phyloP scores from a whole-genome alignment of 805 yeast genomes.

The Ogataea wickerhamii region DNA sequence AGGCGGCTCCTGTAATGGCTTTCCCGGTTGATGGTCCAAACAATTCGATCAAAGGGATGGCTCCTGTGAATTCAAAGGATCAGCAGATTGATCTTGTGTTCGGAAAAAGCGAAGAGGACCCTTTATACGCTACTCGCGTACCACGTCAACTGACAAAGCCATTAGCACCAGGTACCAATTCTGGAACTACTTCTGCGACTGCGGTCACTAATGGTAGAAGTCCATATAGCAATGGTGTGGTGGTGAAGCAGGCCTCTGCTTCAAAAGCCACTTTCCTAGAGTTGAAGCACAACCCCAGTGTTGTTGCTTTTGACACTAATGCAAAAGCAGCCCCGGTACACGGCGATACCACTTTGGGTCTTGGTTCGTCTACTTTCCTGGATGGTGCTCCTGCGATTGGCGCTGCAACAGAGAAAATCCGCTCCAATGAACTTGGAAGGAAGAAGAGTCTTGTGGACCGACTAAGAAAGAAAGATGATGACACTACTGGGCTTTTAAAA shows the following conservation, averaged over 20 bases:
- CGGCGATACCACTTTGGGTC: conserved; percentile 81
- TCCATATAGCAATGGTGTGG: conserved; percentile 32
- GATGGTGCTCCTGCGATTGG: conserved; percentile 90
- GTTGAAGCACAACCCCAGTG: conserved; percentile 48
- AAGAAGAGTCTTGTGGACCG: conserved; percentile 81
- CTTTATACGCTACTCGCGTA: conserved; percentile 28
- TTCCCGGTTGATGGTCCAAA: conserved; percentile 97
- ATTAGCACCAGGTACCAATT: background rate
- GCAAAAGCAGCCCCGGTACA: conserved; percentile 69
- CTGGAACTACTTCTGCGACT: background rate
- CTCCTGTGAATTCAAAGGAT: conserved; percentile 50
- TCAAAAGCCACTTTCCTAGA: conserved; percentile 23
- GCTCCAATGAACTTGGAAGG: conserved; percentile 56
- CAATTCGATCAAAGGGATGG: conserved; percentile 70
- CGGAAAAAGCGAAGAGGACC: conserved; percentile 60
- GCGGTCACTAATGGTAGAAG: conserved; percentile 17
- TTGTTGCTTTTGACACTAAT: conserved; percentile 69
- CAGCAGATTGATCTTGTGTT: conserved; percentile 72
- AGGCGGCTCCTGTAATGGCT: conserved; percentile 88
- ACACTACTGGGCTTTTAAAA: conserved; percentile 56
- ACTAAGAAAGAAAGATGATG: conserved; percentile 35
- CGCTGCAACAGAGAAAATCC: conserved; percentile 36
- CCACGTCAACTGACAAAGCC: background rate
- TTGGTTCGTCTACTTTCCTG: conserved; percentile 87
- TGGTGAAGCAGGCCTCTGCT: conserved; percentile 27